Base-by-base conservation (phyloP, 306 rosid species). In the Bauhinia variegata region DNA sequence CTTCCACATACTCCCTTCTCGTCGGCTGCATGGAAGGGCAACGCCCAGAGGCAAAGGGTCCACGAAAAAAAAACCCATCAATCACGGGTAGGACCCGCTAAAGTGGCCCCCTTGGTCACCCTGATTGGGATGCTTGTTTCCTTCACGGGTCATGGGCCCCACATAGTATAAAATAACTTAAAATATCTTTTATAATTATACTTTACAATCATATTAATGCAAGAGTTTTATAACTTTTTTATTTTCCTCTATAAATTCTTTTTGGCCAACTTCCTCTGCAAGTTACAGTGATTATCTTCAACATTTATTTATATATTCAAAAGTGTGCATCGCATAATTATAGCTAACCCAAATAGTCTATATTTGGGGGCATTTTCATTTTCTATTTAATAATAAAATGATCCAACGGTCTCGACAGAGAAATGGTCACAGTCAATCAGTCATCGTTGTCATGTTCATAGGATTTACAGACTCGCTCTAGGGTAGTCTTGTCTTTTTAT, bases 51-150 rank as follows among this genome's bases (percentile, higher is more conserved):
- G 79, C 2, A 23, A 38, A 67, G 84, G 84, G 75, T 32, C 85
- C 83, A 65, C 31, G 33, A n/a, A 68, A 33, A 70, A 70, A 10
- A 49, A 74, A 30, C 32, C 81, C 96, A 67, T 73, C 78, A 84
- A 82, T 92, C 88, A 77, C 91, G 86, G 84, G 67, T 72, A 49
- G 87, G 85, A 68, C 50, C 73, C 82, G 68, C 70, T 28, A 2
- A 23, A 8, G 31, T 28, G 38, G 34, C 63, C 36, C 2, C 47
- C 41, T 5, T 13, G 39, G 18, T 43, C 31, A 33, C 28, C 52
- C 11, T 36, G 2, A 11, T 37, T 38, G 13, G 16, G 8, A 57
- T 19, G 62, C 62, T 48, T 41, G 49, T 66, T 41, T 30, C 52
- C 65, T 7, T 44, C 47, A 16, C 55, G 18, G 33, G 18, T 48